A percentile compares a stretch with the other conserved stretches of the same genome.
Conservation (phyloP, 352 stramenopile species). For the Pythium brachiatum region DNA sequence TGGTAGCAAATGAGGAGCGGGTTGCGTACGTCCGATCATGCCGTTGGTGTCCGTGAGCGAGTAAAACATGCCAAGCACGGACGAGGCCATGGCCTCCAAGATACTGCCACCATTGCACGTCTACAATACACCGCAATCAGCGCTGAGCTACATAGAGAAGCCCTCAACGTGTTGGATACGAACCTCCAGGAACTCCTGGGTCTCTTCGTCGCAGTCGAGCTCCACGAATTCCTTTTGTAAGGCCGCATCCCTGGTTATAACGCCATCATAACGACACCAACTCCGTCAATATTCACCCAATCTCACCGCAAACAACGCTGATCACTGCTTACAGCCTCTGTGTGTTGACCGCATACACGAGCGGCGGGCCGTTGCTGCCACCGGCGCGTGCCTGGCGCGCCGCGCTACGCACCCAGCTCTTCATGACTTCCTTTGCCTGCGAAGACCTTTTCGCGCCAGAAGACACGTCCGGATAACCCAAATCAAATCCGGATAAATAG, state of each 20-base stretch:
- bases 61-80: conserved; percentile 74
- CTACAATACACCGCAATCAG: conserved; percentile 25
- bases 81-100: conserved; percentile 64
- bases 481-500: conserved; percentile 11
- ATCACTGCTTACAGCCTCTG: conserved; percentile 39
- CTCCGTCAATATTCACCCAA: not conserved
- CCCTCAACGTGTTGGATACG: not conserved
- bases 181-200: conserved; percentile 68
- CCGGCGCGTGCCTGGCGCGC: conserved; percentile 49
- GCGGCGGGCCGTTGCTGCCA: conserved; percentile 41
- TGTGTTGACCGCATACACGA: conserved; percentile 63
- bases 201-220: conserved; percentile 75
- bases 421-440: conserved; percentile 36
- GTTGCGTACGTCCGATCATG: conserved; percentile 66
- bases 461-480: not conserved
- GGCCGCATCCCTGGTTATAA: conserved; percentile 41
- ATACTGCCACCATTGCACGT: conserved; percentile 72
- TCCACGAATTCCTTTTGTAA: conserved; percentile 66
- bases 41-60: conserved; percentile 81
- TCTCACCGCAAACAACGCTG: not conserved
- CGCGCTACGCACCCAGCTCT: conserved; percentile 71
- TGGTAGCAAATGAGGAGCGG: not conserved
- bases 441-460: not conserved
- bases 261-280: not conserved
- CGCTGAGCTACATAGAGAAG: not conserved